A percentile compares a stretch with the other conserved stretches of the same genome.
phyloP scores from a whole-genome alignment of 1,284 basidiomycete species.

The Coniophora puteana region DNA sequence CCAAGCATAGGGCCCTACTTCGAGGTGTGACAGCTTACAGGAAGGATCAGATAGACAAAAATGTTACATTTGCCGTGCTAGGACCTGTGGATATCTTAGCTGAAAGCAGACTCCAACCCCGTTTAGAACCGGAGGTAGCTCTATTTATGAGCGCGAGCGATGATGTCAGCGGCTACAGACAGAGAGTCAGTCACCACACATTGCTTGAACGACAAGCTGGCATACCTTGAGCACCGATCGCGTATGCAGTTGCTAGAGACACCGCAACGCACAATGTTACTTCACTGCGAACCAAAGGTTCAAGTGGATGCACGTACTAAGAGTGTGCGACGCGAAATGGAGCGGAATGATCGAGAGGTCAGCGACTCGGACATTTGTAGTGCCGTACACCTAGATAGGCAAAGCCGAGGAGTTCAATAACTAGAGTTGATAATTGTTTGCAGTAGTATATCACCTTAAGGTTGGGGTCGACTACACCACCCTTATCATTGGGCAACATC shows the following conservation, averaged over 20 bases:
- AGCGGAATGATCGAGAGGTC: constrained; percentile 23
- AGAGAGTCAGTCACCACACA: neutral
- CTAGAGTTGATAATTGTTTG: too few species aligned
- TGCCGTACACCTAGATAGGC: constrained; percentile 25
- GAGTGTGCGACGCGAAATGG: constrained; percentile 17
- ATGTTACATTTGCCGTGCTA: too few species aligned
- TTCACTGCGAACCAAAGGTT: neutral
- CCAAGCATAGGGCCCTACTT: too few species aligned
- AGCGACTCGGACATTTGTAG: constrained; percentile 27
- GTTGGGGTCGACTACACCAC: constrained; percentile 53
- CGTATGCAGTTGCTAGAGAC: constrained; percentile 14
- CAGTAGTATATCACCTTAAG: constrained; percentile 35
- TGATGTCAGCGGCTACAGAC: constrained; percentile 6
- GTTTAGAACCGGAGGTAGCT: too few species aligned
- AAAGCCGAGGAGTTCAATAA: neutral
- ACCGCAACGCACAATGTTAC: neutral
- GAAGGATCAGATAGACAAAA: too few species aligned
- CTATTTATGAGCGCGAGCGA: too few species aligned
- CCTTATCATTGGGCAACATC: constrained; percentile 50
- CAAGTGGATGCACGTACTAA: constrained; percentile 5
- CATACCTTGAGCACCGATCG: constrained; percentile 13
- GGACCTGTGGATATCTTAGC: too few species aligned
- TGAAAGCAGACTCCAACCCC: too few species aligned
- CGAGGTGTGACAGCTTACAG: too few species aligned
- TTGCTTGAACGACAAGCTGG: neutral